Base-by-base conservation (phyloP, 805 yeast genomes). In the Pichia californica region DNA sequence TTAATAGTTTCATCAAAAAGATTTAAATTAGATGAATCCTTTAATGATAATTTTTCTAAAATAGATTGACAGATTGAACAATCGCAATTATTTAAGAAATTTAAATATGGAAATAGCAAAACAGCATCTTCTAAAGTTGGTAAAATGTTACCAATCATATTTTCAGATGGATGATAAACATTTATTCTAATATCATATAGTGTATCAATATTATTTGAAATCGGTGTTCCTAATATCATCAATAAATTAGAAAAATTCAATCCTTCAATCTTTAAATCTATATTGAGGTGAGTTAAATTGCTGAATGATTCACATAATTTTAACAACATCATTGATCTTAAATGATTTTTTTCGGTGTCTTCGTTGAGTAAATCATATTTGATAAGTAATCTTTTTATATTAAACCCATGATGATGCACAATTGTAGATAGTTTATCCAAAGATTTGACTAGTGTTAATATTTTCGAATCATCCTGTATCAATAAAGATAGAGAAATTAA, bases 201-300 rank as follows among this genome's bases (percentile, higher is more conserved):
- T 6, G 60, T 45, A 4, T 28, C 9, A 19, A 47, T 41, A 42
- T 61, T 60, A 36, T 55, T 57, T 7, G 59, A 42, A 13, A 62
- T 45, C 4, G 63, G 62, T 2, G 63, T 51, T 3, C 63, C 65
- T 7, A 62, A 38, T 21, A 62, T 58, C 65, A 61, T 61, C 27
- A 62, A 48, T 19, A 62, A 35, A 41, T 61, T 58, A 1, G 64
- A 58, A n/a, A 61, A 46, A 44, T 55, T 52, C 28, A 61, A 46
- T 1, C 61, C 61, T 21, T 51, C 56, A 20, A 62, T 57, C 11
- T 49, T 44, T 16, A 62, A 38, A 36, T 57, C 56, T n/a, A 62
- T 32, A 15, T 51, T 51, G 21, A 59, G 41, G 11, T 49, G 48
- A 6, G 38, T 31, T 18, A 62, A 49, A 11, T 38, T 44, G 18